These are phyloP conservation scores for Botrytis fabae DNA, from an alignment of 2,329 filamentous ascomycete genomes.

Conservation along the genomic window DNA sequence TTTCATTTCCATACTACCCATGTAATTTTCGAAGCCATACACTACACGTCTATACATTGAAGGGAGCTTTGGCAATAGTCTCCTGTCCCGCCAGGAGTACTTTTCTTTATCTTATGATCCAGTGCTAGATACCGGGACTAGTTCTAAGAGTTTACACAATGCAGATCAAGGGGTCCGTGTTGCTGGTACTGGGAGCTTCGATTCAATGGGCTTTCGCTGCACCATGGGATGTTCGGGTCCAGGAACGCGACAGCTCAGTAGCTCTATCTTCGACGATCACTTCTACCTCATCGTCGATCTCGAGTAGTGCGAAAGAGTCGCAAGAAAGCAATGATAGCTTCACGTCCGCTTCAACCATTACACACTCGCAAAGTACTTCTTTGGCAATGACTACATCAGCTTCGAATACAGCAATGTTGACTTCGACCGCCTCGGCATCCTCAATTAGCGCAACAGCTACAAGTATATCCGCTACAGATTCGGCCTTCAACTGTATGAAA, in stretches of 20 bases:
- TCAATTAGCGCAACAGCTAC: conserved; percentile 5
- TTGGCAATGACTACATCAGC: background rate
- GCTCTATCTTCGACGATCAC: conserved; percentile 30
- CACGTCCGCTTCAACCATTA: background rate
- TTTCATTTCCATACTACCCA: conserved; percentile 1
- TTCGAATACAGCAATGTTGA: conserved; percentile 15
- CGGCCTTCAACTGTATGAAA: conserved; percentile 20
- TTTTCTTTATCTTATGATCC: background rate
- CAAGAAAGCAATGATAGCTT: conserved; percentile 4
- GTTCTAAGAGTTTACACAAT: conserved; percentile 29
- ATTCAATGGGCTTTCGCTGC: conserved; percentile 31
- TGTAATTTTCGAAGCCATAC: background rate
- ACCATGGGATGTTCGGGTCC: conserved; percentile 27
- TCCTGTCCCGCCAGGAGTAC: background rate
- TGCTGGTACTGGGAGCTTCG: conserved; percentile 34
- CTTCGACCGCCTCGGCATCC: background rate
- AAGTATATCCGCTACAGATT: background rate
- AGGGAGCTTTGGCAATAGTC: conserved; percentile 1
- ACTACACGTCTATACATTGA: conserved; percentile 5
- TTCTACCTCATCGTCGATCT: conserved; percentile 23
- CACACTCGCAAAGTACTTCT: conserved; percentile 5
- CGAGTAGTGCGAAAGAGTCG: conserved; percentile 3
- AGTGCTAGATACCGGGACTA: background rate
- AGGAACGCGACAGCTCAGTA: conserved; percentile 36
- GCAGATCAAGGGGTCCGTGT: conserved; percentile 28